Conservation (phyloP, 345 rosid genomes). For the Reutealis trisperma region DNA sequence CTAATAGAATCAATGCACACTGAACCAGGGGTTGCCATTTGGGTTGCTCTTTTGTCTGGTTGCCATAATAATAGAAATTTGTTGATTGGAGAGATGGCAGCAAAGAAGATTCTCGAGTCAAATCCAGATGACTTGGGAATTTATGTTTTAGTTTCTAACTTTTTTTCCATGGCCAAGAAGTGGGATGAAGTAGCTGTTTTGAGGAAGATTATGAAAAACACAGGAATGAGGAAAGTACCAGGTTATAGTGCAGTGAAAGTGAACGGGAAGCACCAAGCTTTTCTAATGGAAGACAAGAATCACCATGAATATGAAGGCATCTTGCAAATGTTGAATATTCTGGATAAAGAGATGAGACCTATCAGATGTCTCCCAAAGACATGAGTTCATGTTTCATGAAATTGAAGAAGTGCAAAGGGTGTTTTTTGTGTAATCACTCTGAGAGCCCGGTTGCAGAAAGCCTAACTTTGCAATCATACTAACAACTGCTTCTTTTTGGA, state of each 20-base stretch:
- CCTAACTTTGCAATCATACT: background rate
- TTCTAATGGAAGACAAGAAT: conserved; percentile 65
- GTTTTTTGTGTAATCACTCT: background rate
- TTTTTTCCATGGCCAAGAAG: conserved; percentile 55
- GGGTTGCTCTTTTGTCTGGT: conserved; percentile 87
- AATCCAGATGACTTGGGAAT: conserved; percentile 61
- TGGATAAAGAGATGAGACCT: conserved; percentile 50
- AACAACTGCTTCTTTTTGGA: background rate
- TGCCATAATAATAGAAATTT: conserved; percentile 56
- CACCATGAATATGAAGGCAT: conserved; percentile 46
- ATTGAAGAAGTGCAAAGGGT: background rate
- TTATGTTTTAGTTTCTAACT: conserved; percentile 65
- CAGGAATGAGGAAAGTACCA: conserved; percentile 57
- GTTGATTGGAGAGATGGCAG: conserved; percentile 58
- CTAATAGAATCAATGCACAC: conserved; percentile 49
- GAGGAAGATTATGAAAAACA: conserved; percentile 60
- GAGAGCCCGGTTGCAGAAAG: background rate
- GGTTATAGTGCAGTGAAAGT: conserved; percentile 63
- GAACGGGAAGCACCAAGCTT: conserved; percentile 55
- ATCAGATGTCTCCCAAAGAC: conserved; percentile 7
- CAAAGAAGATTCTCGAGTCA: conserved; percentile 53
- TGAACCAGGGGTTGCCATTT: conserved; percentile 49
- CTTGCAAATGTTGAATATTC: conserved; percentile 37
- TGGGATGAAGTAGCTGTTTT: conserved; percentile 62
- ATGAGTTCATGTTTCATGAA: conserved; percentile 1